Base-by-base conservation (phyloP, 2,329 filamentous ascomycete genomes). In the Coccinonectria pachysandricola region DNA sequence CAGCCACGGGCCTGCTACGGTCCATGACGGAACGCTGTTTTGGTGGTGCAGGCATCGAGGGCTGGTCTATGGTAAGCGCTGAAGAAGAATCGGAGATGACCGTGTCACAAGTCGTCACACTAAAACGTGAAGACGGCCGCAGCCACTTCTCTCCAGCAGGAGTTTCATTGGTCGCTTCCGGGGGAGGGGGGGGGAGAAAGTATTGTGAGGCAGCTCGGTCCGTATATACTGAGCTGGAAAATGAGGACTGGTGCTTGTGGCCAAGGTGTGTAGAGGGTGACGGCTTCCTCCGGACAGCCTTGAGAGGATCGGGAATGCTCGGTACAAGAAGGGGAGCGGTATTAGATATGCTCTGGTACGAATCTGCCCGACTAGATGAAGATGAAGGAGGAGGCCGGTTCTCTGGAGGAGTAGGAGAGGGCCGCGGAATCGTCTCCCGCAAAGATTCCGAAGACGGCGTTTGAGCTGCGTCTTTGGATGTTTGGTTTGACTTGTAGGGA, bases 71-170 rank as follows among this genome's bases (percentile, higher is more conserved):
- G 9, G 47, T 42, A 3, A 27, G 25, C 21, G 40, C 37, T 16
- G 31, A 35, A 19, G 54, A 48, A 8, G 49, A 46, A 15, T 41
- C 47, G 15, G 42, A 27, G 20, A 37, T 31, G 2, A 70, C 66
- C 2, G 72, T 70, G 13, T 67, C 63, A 42, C 69, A 75, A 2
- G 73, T 79, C 6, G 71, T 75, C 36, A 69, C 59, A 51, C 74
- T 80, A 49, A 79, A 80, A 23, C 70, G 68, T 24, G 73, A 79
- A 3, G 59, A 51, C 5, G 71, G 70, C 30, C 71, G 65, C 8
- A 57, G 52, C 59, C 63, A 65, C n/a, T n/a, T n/a, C n/a, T n/a
- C n/a, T n/a, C n/a, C n/a, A n/a, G n/a, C n/a, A n/a, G n/a, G n/a
- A n/a, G n/a, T n/a, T n/a, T n/a, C n/a, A n/a, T 19, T 64, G 31